A percentile compares a stretch with the other conserved stretches of the same genome.
Evolutionary conservation across 1,284 basidiomycete genomes (phyloP).

Genomic region (Kalmanozyma brasiliensis): DNA sequence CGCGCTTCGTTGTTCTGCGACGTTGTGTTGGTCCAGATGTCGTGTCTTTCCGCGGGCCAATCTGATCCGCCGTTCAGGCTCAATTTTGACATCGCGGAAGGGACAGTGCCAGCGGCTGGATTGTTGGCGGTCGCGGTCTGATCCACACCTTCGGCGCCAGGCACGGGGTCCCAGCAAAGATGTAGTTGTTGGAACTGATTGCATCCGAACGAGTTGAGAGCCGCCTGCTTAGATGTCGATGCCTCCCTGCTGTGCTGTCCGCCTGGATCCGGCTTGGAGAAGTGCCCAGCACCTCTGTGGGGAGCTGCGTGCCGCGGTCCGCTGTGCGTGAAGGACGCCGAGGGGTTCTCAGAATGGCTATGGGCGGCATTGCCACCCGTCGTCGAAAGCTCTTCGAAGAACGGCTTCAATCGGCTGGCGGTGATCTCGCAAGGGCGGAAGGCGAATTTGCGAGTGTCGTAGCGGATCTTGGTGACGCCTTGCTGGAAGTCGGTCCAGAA

Average conservation of each 20-base stretch:
- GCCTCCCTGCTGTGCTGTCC: background rate
- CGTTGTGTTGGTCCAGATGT: constrained; percentile 53
- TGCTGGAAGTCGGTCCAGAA: constrained; percentile 13
- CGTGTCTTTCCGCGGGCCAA: constrained; percentile 55
- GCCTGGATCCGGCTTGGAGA: background rate
- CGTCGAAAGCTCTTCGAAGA: constrained; percentile 42
- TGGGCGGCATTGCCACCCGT: background rate
- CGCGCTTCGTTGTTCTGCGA: constrained; percentile 34
- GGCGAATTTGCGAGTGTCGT: constrained; percentile 59
- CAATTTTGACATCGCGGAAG: background rate
- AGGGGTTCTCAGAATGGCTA: background rate
- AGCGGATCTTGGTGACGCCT: constrained; percentile 47
- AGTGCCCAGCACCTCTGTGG: constrained; percentile 24
- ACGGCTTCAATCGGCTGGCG: constrained; percentile 43
- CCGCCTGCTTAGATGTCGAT: constrained; percentile 12
- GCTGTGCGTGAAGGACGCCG: constrained; percentile 16
- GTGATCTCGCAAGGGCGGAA: constrained; percentile 56
- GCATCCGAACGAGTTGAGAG: constrained; percentile 16
- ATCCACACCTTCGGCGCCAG: background rate
- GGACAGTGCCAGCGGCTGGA: too few species aligned
- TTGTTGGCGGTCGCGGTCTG: background rate
- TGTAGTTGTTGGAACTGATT: constrained; percentile 16
- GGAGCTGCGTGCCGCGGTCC: constrained; percentile 36
- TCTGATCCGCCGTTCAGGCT: constrained; percentile 4
- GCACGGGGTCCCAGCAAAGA: constrained; percentile 38